Evolutionary conservation across 805 yeast species (phyloP), one percentile per base, ranked within the genome.

Genomic region (Yamadazyma olivae): DNA sequence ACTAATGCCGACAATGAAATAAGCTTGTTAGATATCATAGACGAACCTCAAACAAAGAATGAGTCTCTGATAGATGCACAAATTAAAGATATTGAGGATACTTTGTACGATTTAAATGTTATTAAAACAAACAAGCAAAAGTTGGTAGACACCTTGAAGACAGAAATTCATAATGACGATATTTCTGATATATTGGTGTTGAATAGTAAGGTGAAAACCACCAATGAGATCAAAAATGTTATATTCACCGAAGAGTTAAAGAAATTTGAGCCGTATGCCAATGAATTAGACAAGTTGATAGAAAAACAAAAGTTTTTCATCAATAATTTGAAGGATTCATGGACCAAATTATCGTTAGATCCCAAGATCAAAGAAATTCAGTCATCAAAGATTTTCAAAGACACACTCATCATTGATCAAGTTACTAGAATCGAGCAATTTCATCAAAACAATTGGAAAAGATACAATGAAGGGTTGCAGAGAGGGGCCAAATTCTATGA

Each of bases 111-210:
- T 38, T 67, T 91, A 50, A 75, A 75, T 39, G 67, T 75, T 29
- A 54, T 88, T 39, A 79, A 79, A 48, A 64, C 73, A 21, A 93
- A 85, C 54, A 77, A 95, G 30, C 56, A 64, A 5, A 67, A 77
- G 25, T 70, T 82, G 2, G 64, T 85, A 23, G 70, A 70, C 2
- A 86, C 80, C 33, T 67, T 91, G 50, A 88, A 88, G 51, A 71
- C 67, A 5, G 74, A 75, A 32, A 79, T 85, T 22, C 93, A 81
- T 49, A 69, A 72, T 10, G 98, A 91, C 59, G 97, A 91, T 53
- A 87, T 89, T 33, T 82, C 95, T 0, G 80, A 82, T 35, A 66
- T 81, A 9, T 67, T 91, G 21, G 74, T 91, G 6, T 64, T 81
- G 45, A 82, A 85, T 53, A 62, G 69, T 41, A 77, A 75, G 41